phyloP scores from a whole-genome alignment of 495 filamentous ascomycete species.

The Cairneyella variabilis region DNA sequence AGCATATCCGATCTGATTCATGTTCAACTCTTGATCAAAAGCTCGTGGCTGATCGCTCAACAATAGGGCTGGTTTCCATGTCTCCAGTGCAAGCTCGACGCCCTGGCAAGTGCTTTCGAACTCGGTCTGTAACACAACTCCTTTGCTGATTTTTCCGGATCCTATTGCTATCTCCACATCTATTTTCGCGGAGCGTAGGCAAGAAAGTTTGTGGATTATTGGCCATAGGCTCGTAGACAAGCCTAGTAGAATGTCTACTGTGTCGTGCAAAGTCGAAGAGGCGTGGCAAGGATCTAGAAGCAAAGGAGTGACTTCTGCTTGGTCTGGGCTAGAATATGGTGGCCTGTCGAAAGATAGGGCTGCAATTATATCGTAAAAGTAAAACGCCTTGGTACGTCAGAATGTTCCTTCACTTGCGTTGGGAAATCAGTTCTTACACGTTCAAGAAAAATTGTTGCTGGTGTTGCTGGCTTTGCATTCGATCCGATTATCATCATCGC shows the following conservation, averaged over 20 bases:
- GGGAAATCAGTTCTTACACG: conserved; percentile 19
- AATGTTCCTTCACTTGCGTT: too few species aligned
- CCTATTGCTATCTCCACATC: conserved; percentile 40
- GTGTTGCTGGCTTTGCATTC: conserved; percentile 36
- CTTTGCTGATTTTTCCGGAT: conserved; percentile 35
- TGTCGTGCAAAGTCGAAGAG: too few species aligned
- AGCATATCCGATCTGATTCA: too few species aligned
- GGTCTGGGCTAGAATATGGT: conserved; percentile 26
- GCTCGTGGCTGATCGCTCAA: too few species aligned
- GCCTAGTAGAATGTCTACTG: conserved; percentile 53
- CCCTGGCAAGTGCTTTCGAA: conserved; percentile 46
- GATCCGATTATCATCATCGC: conserved; percentile 51
- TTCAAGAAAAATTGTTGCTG: conserved; percentile 50
- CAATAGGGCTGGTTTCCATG: conserved; percentile 33
- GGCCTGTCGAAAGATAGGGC: conserved; percentile 52
- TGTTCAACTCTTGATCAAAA: too few species aligned
- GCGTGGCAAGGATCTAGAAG: conserved; percentile 30
- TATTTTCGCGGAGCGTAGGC: conserved; percentile 42
- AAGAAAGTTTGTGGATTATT: conserved; percentile 53
- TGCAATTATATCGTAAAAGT: conserved; percentile 59
- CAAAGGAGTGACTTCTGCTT: conserved; percentile 22
- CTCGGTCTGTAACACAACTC: conserved; percentile 47
- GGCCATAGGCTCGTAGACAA: conserved; percentile 56
- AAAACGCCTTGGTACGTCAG: conserved; percentile 37
- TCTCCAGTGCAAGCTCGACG: conserved; percentile 49